Conservation (phyloP, 345 rosid genomes). For the Carallia pectinifolia region DNA sequence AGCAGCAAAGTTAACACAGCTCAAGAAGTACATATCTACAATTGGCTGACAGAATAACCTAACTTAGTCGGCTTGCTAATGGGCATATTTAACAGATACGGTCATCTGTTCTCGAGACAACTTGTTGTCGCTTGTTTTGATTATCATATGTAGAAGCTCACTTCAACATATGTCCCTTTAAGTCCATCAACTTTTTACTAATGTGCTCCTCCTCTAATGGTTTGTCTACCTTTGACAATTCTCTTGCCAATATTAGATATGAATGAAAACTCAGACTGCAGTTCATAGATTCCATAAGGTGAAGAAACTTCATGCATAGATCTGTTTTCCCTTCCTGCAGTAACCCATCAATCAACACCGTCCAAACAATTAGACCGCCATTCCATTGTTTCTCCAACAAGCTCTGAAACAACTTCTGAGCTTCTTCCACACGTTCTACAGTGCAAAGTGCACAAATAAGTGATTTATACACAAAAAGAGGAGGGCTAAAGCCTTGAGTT, state of each 20-base stretch:
- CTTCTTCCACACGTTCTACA: constrained; percentile 37
- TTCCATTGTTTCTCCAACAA: constrained; percentile 46
- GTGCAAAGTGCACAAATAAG: constrained; percentile 53
- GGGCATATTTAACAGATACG: neutral
- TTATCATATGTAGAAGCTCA: neutral
- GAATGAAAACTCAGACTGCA: constrained; percentile 36
- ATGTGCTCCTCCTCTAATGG: constrained; percentile 29
- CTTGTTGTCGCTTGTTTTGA: neutral
- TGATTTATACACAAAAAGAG: constrained; percentile 33
- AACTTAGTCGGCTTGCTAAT: neutral
- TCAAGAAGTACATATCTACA: neutral
- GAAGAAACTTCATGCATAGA: constrained; percentile 48
- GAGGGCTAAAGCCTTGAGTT: constrained; percentile 27
- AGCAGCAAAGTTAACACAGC: neutral
- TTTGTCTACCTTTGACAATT: constrained; percentile 42
- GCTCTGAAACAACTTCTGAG: constrained; percentile 40
- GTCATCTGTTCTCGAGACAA: neutral
- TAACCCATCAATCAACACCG: constrained; percentile 61
- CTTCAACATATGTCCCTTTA: constrained; percentile 7
- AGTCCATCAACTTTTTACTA: constrained; percentile 8
- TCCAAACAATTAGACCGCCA: constrained; percentile 61
- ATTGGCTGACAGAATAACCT: neutral
- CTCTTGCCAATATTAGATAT: constrained; percentile 40
- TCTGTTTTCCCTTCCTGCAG: constrained; percentile 43
- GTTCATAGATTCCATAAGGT: constrained; percentile 48